Evolutionary conservation across 176 grass and related monocot species (phyloP).

Genomic region (Panicum miliaceum): DNA sequence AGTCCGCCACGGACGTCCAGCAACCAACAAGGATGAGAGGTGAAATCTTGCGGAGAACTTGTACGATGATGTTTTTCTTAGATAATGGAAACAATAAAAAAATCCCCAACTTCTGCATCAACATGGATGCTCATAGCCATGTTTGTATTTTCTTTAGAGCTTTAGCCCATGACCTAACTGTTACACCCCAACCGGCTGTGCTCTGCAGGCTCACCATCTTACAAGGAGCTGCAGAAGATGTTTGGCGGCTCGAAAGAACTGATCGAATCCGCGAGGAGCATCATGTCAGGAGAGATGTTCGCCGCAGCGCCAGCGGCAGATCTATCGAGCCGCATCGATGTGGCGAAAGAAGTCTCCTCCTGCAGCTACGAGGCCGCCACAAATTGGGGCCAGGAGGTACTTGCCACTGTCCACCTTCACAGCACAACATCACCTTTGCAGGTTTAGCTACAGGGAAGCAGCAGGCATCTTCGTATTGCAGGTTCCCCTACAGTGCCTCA

Average conservation of each 20-base stretch:
- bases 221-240: slow-evolving; percentile 38
- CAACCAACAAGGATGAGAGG: background rate
- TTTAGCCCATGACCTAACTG: no score
- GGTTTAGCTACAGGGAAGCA: background rate
- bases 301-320: background rate
- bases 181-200: background rate
- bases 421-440: background rate
- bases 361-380: slow-evolving; percentile 41
- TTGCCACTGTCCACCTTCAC: no score
- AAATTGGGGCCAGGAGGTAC: slow-evolving; percentile 46
- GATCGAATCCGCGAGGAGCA: slow-evolving; percentile 23
- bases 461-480: background rate
- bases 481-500: background rate
- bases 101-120: no score
- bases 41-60: background rate
- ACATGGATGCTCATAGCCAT: no score
- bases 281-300: background rate
- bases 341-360: slow-evolving; percentile 26
- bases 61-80: background rate
- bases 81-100: background rate
- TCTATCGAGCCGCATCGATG: background rate
- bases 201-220: slow-evolving; percentile 38
- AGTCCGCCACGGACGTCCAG: background rate
- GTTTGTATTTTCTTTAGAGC: no score
- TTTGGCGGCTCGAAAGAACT: slow-evolving; percentile 42